These are phyloP conservation scores for Durotheca rogersii DNA, from an alignment of 495 filamentous ascomycete species.

Conservation along the genomic window DNA sequence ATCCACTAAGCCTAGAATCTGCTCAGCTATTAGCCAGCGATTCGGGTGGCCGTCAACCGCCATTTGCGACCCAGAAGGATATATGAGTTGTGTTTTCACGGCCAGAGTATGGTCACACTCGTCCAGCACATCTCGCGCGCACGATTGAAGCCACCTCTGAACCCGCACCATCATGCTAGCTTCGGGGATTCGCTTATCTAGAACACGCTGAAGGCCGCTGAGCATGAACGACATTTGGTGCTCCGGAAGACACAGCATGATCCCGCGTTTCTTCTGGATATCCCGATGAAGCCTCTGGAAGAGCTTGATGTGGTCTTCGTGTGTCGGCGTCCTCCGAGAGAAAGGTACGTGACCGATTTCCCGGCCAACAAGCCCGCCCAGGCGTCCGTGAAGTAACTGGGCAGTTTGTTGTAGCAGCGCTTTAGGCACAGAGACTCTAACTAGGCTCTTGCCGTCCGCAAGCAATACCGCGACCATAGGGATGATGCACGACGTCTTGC, in stretches of 20 bases:
- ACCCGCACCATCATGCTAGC: constrained; percentile 33
- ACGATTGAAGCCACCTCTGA: constrained; percentile 45
- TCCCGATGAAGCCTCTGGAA: constrained; percentile 42
- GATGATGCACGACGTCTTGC: constrained; percentile 55
- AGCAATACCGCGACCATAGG: constrained; percentile 54
- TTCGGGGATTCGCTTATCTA: constrained; percentile 33
- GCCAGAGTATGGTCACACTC: constrained; percentile 67
- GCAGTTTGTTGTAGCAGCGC: constrained; percentile 53
- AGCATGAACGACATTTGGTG: constrained; percentile 57
- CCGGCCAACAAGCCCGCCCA: constrained; percentile 51
- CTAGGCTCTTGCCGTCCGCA: constrained; percentile 47
- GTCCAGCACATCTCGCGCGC: constrained; percentile 59
- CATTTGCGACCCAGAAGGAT: constrained; percentile 51
- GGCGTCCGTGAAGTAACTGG: constrained; percentile 46
- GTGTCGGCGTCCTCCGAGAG: constrained; percentile 46
- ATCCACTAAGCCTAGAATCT: constrained; percentile 37
- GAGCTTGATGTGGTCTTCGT: constrained; percentile 22
- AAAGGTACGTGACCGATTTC: constrained; percentile 52
- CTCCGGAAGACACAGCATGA: constrained; percentile 54
- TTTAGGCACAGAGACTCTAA: constrained; percentile 53
- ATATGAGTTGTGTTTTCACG: constrained; percentile 52
- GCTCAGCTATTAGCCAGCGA: constrained; percentile 46
- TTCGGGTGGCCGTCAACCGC: constrained; percentile 52
- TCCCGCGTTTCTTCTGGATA: constrained; percentile 37
- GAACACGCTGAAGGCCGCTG: constrained; percentile 48